Evolutionary conservation across 2,329 filamentous ascomycete species (phyloP), one percentile per base, ranked within the genome.

Genomic region (Pyrenophora tritici-repentis): DNA sequence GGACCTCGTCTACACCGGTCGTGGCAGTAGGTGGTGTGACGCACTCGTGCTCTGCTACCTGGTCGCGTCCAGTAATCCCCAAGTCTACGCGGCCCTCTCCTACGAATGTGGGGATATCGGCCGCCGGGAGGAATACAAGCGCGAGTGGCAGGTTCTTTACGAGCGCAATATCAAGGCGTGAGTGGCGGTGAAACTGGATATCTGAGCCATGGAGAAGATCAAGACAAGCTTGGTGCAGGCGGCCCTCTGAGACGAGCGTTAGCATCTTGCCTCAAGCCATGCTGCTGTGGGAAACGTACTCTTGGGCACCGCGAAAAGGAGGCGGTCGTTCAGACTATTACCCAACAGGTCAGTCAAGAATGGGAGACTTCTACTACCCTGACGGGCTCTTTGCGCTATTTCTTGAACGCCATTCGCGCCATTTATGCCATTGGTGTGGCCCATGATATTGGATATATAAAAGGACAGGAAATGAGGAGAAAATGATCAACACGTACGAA

Each of bases 291-390:
- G 24, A 42, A 47, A 85, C 89, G 80, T 79, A 92, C 91, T 99
- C 80, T 99, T 99, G 55, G 94, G 94, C n/a, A 99, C 90, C 56
- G 94, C 94, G 73, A 99, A 97, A 57, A 97, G 84, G 50, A 97
- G 83, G 61, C 94, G 89, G 71, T 93, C 92, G 81, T 94, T 91
- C 72, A 97, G 83, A 79, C 91, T 96, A 61, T 68, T 62, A n/a
- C 63, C 65, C 48, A 71, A 47, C 16, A 65, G 50, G 71, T 75
- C 68, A 74, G 72, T 75, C 61, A 76, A 58, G 60, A 64, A 73
- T 31, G 68, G 74, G 39, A 73, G 56, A 64, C 65, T 67, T 38
- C 71, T 63, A 47, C 67, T 72, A 14, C 61, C 63, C 52, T 62
- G 64, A 20, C 68, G 68, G 50, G 63, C 58, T 43, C 68, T 57